Percentiles rank a stretch among this genome's conserved stretches.
Evolutionary conservation across 2,329 filamentous ascomycete species (phyloP).

Genomic region (Aspergillus versicolor): DNA sequence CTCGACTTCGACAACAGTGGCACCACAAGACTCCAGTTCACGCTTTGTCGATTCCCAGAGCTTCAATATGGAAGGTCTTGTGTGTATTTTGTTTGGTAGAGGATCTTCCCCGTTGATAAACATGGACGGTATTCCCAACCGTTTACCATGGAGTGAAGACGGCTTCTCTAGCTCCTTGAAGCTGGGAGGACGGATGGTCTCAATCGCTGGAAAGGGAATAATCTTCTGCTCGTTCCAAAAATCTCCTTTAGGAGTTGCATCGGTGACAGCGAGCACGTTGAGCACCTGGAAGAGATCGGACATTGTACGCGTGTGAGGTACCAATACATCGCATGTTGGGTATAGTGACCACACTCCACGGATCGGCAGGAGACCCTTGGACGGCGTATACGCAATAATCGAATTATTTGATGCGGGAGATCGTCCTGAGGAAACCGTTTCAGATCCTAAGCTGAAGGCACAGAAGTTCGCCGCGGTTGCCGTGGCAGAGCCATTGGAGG

Average conservation of each 20-base stretch:
- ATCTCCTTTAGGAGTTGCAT: conserved; percentile 46
- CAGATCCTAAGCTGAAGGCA: conserved; percentile 54
- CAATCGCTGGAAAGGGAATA: conserved; percentile 40
- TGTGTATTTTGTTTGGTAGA: conserved; percentile 33
- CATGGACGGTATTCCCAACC: conserved; percentile 53
- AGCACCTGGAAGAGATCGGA: conserved; percentile 52
- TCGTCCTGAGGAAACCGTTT: conserved; percentile 58
- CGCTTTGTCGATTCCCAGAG: conserved; percentile 32
- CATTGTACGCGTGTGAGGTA: conserved; percentile 54
- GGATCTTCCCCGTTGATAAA: conserved; percentile 46
- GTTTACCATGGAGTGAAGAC: conserved; percentile 42
- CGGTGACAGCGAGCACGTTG: conserved; percentile 48
- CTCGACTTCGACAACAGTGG: conserved; percentile 32
- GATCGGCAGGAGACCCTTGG: conserved; percentile 51
- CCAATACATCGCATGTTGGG: conserved; percentile 56
- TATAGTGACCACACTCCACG: conserved; percentile 58
- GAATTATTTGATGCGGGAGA: conserved; percentile 59
- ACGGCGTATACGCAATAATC: conserved; percentile 57
- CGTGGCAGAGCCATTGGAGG: conserved; percentile 57
- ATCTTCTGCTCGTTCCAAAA: conserved; percentile 56
- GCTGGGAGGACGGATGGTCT: conserved; percentile 33
- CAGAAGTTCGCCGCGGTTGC: conserved; percentile 53
- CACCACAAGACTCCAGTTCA: conserved; percentile 31
- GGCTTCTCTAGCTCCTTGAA: conserved; percentile 30
- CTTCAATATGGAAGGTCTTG: conserved; percentile 39